Base-by-base conservation (phyloP, 495 filamentous ascomycete genomes). In the Neurospora sp. region DNA sequence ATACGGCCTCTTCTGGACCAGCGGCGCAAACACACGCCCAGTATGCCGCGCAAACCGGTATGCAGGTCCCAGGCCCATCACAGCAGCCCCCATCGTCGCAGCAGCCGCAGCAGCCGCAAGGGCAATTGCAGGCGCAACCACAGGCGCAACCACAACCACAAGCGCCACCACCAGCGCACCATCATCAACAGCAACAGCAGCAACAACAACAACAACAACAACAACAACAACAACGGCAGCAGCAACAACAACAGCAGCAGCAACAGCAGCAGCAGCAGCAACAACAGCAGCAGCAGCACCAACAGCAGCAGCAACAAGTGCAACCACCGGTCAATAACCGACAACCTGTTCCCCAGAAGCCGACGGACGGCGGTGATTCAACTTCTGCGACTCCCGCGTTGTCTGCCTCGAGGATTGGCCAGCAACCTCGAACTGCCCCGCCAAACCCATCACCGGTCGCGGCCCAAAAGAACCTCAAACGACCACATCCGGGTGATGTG, bases 401-500 rank as follows among this genome's bases (percentile, higher is more conserved):
- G 38, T 70, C 69, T 68, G 40, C 27, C 31, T 69, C 68, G 39
- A 75, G 70, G 42, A 69, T 72, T 69, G 40, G 71, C 48, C 76
- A 69, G 40, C 68, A 42, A 22, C 74, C 72, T n/a, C 69, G 69
- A 42, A 68, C 40, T n/a, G 41, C 69, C 18, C 69, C 73, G 22
- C 61, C 73, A 11, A 77, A 76, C 70, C 74, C 73, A 14, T 73
- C 78, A 7, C 77, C 79, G 27, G 76, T 72, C 20, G 72, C 77
- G 37, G 68, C 41, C 10, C 69, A 76, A n/a, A 83, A 79, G 42
- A 78, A 70, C 37, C 76, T 82, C 42, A 93, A 92, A 80, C 87
- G 90, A 70, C 77, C 87, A 9, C 87, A 82, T 72, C 85, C 85
- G 48, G 92, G 94, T 72, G 91, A 94, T 77, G 77, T 85, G 9